Conservation (phyloP, 495 filamentous ascomycete species). For the Aspergillus bertholletiae region DNA sequence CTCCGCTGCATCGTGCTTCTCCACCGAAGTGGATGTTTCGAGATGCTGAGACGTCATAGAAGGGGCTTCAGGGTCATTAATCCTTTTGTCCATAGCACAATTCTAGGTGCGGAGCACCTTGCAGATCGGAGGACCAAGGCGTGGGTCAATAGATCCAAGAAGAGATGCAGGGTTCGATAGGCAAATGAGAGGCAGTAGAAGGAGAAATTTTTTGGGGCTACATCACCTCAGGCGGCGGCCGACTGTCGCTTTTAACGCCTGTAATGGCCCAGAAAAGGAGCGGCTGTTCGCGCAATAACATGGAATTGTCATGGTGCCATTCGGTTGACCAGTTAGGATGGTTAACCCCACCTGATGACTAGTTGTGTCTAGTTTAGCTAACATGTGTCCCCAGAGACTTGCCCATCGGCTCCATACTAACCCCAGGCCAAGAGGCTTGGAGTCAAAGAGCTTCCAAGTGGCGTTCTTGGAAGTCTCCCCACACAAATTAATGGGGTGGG, state of each 20-base stretch:
- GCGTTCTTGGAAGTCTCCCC: conserved; percentile 2
- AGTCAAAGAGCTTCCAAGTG: conserved; percentile 1
- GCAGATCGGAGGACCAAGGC: conserved; percentile 5
- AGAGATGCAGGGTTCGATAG: neutral
- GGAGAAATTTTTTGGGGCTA: neutral
- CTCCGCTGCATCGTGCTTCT: conserved; percentile 9
- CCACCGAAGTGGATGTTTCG: conserved; percentile 8
- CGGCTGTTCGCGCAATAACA: neutral
- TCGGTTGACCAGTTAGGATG: neutral
- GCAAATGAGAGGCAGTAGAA: conserved; percentile 10
- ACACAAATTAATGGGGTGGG: neutral
- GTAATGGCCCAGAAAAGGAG: neutral
- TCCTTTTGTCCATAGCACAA: conserved; percentile 11
- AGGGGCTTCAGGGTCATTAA: conserved; percentile 10
- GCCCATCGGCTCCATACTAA: neutral
- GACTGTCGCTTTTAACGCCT: conserved; percentile 7
- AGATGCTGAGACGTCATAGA: conserved; percentile 1
- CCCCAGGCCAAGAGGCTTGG: conserved; percentile 11
- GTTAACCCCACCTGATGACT: conserved; percentile 3
- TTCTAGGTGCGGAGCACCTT: neutral
- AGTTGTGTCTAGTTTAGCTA: neutral
- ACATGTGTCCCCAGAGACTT: neutral
- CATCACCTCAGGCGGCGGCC: neutral
- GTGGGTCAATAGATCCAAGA: neutral
- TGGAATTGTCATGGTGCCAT: neutral